Percentiles rank a stretch among this genome's conserved stretches.
phyloP scores from a whole-genome alignment of 1,284 basidiomycete genomes.

The Schizophyllum amplum region DNA sequence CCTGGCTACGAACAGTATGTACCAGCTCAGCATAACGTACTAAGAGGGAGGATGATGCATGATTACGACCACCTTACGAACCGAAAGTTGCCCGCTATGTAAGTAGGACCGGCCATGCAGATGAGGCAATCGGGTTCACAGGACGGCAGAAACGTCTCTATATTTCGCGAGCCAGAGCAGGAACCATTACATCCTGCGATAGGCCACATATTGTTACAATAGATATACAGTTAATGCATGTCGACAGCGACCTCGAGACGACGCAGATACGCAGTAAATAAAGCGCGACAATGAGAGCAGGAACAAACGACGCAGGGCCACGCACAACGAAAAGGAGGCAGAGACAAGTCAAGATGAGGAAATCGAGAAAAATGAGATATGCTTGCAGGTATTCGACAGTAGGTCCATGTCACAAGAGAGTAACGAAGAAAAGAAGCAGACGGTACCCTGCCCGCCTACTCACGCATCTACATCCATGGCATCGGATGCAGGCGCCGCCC shows the following conservation, averaged over 20 bases:
- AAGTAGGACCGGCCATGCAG: too few relatives aligned
- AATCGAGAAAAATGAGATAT: not conserved
- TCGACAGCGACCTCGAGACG: not conserved
- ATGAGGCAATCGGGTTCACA: too few relatives aligned
- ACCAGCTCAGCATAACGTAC: too few relatives aligned
- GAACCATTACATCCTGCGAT: too few relatives aligned
- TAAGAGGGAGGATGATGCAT: too few relatives aligned
- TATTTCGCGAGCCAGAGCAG: too few relatives aligned
- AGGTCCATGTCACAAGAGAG: not conserved
- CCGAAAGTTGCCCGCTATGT: too few relatives aligned
- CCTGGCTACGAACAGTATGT: not conserved
- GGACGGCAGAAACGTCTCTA: too few relatives aligned
- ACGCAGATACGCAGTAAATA: not conserved
- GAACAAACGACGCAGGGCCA: not conserved
- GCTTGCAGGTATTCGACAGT: not conserved
- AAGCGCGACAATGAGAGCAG: not conserved
- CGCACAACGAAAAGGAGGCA: too few relatives aligned
- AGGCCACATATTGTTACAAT: not conserved
- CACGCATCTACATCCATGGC: constrained; percentile 24
- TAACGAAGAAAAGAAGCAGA: not conserved
- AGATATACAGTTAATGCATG: not conserved
- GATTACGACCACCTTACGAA: too few relatives aligned
- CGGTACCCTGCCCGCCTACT: not conserved
- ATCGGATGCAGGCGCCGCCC: constrained; percentile 14
- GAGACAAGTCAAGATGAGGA: not conserved